These are phyloP conservation scores for Davidsoniella eucalypti DNA, from an alignment of 2,329 filamentous ascomycete genomes.

Conservation along the genomic window DNA sequence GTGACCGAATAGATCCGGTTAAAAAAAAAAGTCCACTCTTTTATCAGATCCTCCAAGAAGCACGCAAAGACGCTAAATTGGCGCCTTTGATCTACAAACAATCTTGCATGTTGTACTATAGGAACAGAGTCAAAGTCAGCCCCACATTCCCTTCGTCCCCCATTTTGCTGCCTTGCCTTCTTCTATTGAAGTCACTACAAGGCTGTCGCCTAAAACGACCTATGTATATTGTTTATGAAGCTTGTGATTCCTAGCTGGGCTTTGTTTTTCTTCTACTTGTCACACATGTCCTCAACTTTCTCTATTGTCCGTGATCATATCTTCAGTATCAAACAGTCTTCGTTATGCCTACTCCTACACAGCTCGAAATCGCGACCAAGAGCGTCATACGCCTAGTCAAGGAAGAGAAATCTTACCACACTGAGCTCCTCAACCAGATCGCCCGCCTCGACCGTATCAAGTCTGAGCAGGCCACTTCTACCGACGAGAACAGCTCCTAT, in stretches of 20 bases:
- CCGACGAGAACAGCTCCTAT: constrained; percentile 62
- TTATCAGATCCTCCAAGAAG: constrained; percentile 5
- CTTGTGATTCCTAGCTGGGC: no score
- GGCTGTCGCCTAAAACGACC: background rate
- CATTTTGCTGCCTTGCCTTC: background rate
- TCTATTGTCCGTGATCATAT: no score
- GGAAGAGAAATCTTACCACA: constrained; percentile 81
- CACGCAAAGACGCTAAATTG: no score
- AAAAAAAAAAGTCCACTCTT: background rate
- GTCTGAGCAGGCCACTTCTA: constrained; percentile 29
- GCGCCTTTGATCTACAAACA: no score
- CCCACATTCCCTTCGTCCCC: background rate
- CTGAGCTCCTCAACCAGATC: constrained; percentile 63
- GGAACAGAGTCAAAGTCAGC: no score
- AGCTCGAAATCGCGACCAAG: constrained; percentile 63
- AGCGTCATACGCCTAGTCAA: constrained; percentile 74
- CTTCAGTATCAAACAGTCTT: background rate
- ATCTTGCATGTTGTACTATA: no score
- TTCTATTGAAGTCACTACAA: background rate
- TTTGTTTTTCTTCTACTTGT: no score
- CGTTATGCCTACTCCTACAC: constrained; percentile 59
- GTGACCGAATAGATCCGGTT: no score
- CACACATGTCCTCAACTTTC: no score
- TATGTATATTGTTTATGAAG: no score
- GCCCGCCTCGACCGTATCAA: constrained; percentile 46